These are phyloP conservation scores for Zygoascus ofunaensis DNA, from an alignment of 805 yeast species.

Conservation along the genomic window DNA sequence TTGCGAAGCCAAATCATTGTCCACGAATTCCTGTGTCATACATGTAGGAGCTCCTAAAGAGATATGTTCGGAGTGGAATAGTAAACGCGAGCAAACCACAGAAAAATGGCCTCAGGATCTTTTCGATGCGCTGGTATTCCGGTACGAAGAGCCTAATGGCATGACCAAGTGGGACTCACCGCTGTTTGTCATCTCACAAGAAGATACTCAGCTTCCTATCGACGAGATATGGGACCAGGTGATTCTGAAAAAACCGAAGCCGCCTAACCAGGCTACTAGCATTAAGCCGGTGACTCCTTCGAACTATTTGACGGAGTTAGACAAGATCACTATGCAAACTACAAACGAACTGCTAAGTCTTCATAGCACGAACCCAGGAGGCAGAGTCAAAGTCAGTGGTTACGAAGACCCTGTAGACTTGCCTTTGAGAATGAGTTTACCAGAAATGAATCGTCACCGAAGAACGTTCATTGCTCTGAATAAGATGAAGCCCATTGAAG, in stretches of 20 bases:
- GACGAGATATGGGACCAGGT: slow-evolving; percentile 50
- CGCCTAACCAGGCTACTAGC: slow-evolving; percentile 77
- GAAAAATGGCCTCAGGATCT: slow-evolving; percentile 58
- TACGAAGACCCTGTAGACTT: slow-evolving; percentile 43
- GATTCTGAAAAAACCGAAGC: slow-evolving; percentile 45
- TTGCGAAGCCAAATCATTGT: slow-evolving; percentile 82
- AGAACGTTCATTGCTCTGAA: slow-evolving; percentile 77
- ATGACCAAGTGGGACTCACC: slow-evolving; percentile 92
- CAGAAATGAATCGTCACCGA: slow-evolving; percentile 75
- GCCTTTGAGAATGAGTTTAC: slow-evolving; percentile 57
- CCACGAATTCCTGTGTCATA: slow-evolving; percentile 74
- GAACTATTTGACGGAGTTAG: slow-evolving; percentile 70
- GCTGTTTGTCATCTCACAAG: slow-evolving; percentile 56
- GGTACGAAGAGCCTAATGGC: slow-evolving; percentile 90
- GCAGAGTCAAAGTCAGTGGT: slow-evolving; percentile 28
- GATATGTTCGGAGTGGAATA: slow-evolving; percentile 56
- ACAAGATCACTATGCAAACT: slow-evolving; percentile 57
- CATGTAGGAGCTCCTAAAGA: slow-evolving; percentile 66
- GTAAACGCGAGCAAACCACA: slow-evolving; percentile 16
- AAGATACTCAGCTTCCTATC: slow-evolving; percentile 47
- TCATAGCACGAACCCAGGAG: slow-evolving; percentile 41
- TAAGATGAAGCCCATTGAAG: slow-evolving; percentile 65
- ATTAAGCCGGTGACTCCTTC: slow-evolving; percentile 71
- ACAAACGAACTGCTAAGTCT: slow-evolving; percentile 53
- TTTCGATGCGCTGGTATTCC: slow-evolving; percentile 59